Evolutionary conservation across 1,284 basidiomycete genomes (phyloP).

Genomic region (Fistulinella staudtii): DNA sequence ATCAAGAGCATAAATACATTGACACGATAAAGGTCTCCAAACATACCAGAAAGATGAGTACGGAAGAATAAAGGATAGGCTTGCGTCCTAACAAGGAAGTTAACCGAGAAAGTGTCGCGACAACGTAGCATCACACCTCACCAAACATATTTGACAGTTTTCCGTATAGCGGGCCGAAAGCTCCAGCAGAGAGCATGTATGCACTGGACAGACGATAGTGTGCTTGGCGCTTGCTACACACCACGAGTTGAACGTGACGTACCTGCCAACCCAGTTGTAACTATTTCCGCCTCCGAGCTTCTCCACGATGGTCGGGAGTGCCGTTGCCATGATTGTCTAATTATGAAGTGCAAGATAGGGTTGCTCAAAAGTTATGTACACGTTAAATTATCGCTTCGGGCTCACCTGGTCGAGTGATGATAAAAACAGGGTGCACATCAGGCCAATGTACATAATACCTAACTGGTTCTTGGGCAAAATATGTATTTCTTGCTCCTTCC

Average conservation of each 20-base stretch:
- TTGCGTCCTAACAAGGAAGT: constrained; percentile 55
- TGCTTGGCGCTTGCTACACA: neutral
- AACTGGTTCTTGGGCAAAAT: constrained; percentile 54
- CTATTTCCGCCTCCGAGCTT: constrained; percentile 65
- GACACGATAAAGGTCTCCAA: constrained; percentile 8
- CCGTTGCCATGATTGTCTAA: constrained; percentile 75
- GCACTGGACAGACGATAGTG: constrained; percentile 40
- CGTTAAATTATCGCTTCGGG: neutral
- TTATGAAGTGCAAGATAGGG: neutral
- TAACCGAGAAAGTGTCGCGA: neutral
- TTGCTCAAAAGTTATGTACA: neutral
- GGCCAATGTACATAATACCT: constrained; percentile 48
- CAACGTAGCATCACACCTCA: constrained; percentile 2
- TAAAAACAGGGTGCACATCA: constrained; percentile 55
- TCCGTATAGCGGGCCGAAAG: constrained; percentile 69
- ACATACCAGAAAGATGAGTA: constrained; percentile 65
- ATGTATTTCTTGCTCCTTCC: constrained; percentile 52
- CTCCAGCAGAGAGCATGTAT: constrained; percentile 70
- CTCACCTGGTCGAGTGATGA: constrained; percentile 57
- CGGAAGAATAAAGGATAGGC: constrained; percentile 65
- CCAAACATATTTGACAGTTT: constrained; percentile 67
- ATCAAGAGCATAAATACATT: neutral
- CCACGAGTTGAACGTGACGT: constrained; percentile 13
- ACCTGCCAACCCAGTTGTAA: constrained; percentile 79
- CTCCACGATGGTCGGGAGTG: constrained; percentile 71